These are phyloP conservation scores for Trametes cingulata DNA, from an alignment of 768 basidiomycete genomes.

Conservation along the genomic window DNA sequence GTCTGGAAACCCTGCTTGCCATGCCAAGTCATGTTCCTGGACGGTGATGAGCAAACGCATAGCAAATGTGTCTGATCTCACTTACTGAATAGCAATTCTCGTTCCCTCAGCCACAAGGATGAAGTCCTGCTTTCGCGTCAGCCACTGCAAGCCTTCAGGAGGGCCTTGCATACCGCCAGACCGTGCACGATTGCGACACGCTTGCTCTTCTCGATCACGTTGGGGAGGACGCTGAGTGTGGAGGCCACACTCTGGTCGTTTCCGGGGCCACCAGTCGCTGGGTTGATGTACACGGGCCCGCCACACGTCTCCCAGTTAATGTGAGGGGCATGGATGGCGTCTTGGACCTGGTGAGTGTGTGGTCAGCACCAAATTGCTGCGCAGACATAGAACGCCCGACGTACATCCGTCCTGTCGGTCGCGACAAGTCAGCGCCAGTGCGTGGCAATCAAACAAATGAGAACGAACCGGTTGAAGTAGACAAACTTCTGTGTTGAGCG, in stretches of 20 bases:
- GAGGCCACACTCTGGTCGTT: constrained; percentile 35
- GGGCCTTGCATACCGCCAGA: constrained; percentile 25
- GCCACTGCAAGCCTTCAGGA: neutral
- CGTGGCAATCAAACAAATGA: neutral
- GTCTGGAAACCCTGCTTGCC: constrained; percentile 38
- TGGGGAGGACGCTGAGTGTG: constrained; percentile 37
- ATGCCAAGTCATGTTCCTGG: constrained; percentile 39
- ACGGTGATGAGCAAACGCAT: no score
- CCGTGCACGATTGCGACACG: constrained; percentile 38
- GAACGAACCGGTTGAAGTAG: constrained; percentile 48
- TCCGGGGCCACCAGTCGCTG: constrained; percentile 27
- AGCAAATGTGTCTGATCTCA: neutral
- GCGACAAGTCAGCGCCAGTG: neutral
- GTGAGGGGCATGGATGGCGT: constrained; percentile 40
- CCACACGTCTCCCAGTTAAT: constrained; percentile 35
- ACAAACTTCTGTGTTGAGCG: constrained; percentile 52
- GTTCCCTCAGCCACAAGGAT: constrained; percentile 39
- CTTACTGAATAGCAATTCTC: constrained; percentile 39
- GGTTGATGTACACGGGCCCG: constrained; percentile 31
- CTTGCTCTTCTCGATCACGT: constrained; percentile 40
- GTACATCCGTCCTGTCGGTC: constrained; percentile 38
- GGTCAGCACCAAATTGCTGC: neutral
- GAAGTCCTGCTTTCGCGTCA: constrained; percentile 30
- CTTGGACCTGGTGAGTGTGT: constrained; percentile 33
- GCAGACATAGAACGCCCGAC: neutral